These are phyloP conservation scores for Geotrichum fermentans DNA, from an alignment of 1,139 yeast species.

Conservation along the genomic window DNA sequence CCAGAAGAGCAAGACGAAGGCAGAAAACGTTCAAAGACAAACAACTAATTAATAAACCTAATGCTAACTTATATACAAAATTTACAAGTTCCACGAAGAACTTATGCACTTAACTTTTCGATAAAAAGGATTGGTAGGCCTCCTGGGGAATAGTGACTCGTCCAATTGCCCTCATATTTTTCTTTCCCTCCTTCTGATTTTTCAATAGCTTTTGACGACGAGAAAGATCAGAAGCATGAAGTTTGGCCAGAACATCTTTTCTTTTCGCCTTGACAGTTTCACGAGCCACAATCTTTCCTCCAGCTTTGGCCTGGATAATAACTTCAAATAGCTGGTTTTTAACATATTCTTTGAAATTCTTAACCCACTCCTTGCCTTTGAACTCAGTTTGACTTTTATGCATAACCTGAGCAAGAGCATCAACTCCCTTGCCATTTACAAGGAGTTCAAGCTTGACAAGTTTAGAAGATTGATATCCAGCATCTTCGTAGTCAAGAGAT, in stretches of 20 bases:
- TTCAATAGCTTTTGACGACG: slow-evolving; percentile 82
- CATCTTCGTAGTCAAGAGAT: slow-evolving; percentile 88
- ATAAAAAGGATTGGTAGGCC: slow-evolving; percentile 49
- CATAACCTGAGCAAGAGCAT: slow-evolving; percentile 87
- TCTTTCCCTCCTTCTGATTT: slow-evolving; percentile 92
- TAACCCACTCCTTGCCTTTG: slow-evolving; percentile 77
- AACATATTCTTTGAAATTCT: slow-evolving; percentile 71
- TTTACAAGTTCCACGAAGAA: neutral
- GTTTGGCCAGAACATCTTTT: slow-evolving; percentile 84
- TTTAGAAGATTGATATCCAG: slow-evolving; percentile 75
- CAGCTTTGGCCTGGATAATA: slow-evolving; percentile 87
- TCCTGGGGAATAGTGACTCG: slow-evolving; percentile 73
- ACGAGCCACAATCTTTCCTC: slow-evolving; percentile 75
- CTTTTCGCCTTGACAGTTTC: slow-evolving; percentile 91
- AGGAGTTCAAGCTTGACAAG: slow-evolving; percentile 82
- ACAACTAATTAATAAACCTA: neutral
- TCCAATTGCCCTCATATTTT: slow-evolving; percentile 74
- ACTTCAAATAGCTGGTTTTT: slow-evolving; percentile 85
- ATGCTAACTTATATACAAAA: slow-evolving; percentile 2
- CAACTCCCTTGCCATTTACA: slow-evolving; percentile 86
- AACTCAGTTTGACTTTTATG: slow-evolving; percentile 71
- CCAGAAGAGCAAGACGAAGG: slow-evolving; percentile 16
- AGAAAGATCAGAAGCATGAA: slow-evolving; percentile 91
- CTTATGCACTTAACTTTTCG: slow-evolving; percentile 23
- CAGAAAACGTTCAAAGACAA: slow-evolving; percentile 13